Evolutionary conservation across 331 rosid genomes (phyloP).

Genomic region (Cydonia oblonga): DNA sequence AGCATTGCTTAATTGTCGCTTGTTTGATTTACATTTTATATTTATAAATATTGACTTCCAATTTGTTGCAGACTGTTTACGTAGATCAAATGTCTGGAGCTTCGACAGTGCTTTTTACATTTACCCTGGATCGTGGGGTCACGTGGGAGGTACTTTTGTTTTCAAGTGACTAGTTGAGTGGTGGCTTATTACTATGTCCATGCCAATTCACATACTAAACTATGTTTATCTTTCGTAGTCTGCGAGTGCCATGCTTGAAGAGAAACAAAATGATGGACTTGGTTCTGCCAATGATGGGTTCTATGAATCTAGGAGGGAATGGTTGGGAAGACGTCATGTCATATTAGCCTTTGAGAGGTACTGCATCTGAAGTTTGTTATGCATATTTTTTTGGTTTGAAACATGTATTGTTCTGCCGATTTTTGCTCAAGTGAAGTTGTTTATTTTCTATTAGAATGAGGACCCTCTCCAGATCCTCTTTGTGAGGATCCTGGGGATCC

Average conservation of each 20-base stretch:
- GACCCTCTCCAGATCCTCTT: too few relatives aligned
- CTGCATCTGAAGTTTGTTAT: too few relatives aligned
- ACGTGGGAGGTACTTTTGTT: slow-evolving; percentile 72
- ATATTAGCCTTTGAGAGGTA: slow-evolving; percentile 44
- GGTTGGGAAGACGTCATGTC: slow-evolving; percentile 91
- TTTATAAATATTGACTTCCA: slow-evolving; percentile 10
- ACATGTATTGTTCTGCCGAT: too few relatives aligned
- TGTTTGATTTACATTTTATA: slow-evolving; percentile 3
- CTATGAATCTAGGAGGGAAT: slow-evolving; percentile 93
- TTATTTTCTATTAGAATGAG: too few relatives aligned
- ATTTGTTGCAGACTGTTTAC: slow-evolving; percentile 63
- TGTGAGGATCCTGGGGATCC: too few relatives aligned
- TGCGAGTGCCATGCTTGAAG: slow-evolving; percentile 70
- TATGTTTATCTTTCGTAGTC: slow-evolving; percentile 32
- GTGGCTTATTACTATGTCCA: not conserved
- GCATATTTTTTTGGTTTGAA: too few relatives aligned
- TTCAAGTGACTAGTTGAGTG: not conserved
- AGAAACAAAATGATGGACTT: slow-evolving; percentile 79
- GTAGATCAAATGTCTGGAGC: slow-evolving; percentile 90
- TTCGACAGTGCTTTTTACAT: slow-evolving; percentile 78
- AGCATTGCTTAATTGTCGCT: not conserved
- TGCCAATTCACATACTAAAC: not conserved
- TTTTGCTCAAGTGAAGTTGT: too few relatives aligned
- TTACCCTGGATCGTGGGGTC: slow-evolving; percentile 90
- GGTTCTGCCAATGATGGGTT: slow-evolving; percentile 81